Evolutionary conservation across 495 filamentous ascomycete genomes (phyloP), one percentile per base, ranked within the genome.

Genomic region (Penicillium robsamsonii): DNA sequence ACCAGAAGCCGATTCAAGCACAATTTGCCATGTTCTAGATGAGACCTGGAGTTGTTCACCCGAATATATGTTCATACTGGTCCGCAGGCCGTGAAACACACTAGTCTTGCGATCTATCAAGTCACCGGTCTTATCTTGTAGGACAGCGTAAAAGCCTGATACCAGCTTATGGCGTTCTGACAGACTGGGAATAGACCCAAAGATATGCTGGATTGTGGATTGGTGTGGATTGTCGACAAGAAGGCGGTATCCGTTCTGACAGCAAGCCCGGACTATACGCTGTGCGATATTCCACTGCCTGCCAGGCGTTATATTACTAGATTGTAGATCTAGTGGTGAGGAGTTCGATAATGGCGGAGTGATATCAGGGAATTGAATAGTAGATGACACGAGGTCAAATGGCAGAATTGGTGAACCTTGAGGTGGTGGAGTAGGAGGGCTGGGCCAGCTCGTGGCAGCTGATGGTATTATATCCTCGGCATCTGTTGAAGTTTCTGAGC

Each of bases 251-350:
- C 61, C 67, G 13, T 43, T 53, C 27, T 65, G 50, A 48, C 59
- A 68, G 49, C 69, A 70, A 56, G 64, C 48, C 49, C 61, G 62
- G 29, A 72, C 69, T 24, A 72, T 58, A 48, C 55, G 69, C 10
- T 72, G 69, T 35, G 67, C 62, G 40, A 71, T 49, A 29, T 46
- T 63, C 62, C 62, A 59, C 18, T 33, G 53, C 17, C 33, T 52
- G 50, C 63, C 53, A 38, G 61, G 54, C 22, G 50, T 24, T 58
- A 56, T 43, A 52, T 43, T 57, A 6, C 33, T 49, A 25, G 61
- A 38, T 10, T 54, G 45, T 8, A 20, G 7, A 5, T 29, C 43
- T 42, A 64, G 17, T 31, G 51, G 47, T 22, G 46, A 22, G 18
- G 58, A 58, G 30, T 46, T 61, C 22, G 57, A 58, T 27, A 59